Percentiles rank a stretch among this genome's conserved stretches.
phyloP scores from a whole-genome alignment of 495 filamentous ascomycete genomes.

The Darksidea phi region DNA sequence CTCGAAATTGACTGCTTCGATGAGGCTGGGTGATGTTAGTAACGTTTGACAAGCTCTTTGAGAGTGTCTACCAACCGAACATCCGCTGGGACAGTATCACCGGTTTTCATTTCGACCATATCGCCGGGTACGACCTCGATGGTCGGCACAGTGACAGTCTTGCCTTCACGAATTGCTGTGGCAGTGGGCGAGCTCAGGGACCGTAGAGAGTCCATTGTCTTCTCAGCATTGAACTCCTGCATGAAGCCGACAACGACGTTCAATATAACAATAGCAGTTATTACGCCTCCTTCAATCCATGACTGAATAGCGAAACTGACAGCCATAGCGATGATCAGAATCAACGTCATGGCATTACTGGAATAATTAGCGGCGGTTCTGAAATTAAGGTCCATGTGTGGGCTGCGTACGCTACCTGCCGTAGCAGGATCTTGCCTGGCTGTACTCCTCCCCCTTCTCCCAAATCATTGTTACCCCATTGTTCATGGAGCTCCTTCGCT shows the following conservation, averaged over 20 bases:
- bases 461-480: conserved; percentile 63
- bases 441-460: conserved; percentile 59
- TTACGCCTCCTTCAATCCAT: conserved; percentile 80
- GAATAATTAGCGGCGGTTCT: too few relatives aligned
- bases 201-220: conserved; percentile 79
- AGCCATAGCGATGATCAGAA: conserved; percentile 80
- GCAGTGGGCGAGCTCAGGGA: conserved; percentile 78
- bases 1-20: conserved; percentile 70
- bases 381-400: conserved; percentile 47
- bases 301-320: conserved; percentile 77
- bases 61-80: conserved; percentile 43
- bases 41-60: neutral
- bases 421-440: conserved; percentile 56
- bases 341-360: conserved; percentile 45
- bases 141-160: conserved; percentile 62
- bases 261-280: conserved; percentile 75
- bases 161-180: conserved; percentile 70
- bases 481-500: conserved; percentile 54
- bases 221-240: conserved; percentile 82
- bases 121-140: conserved; percentile 80
- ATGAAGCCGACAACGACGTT: conserved; percentile 78
- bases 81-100: conserved; percentile 72
- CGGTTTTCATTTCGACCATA: conserved; percentile 65
- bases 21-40: conserved; percentile 42
- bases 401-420: conserved; percentile 68